phyloP scores from a whole-genome alignment of 2,329 filamentous ascomycete genomes.

The Penicillium polonicum region DNA sequence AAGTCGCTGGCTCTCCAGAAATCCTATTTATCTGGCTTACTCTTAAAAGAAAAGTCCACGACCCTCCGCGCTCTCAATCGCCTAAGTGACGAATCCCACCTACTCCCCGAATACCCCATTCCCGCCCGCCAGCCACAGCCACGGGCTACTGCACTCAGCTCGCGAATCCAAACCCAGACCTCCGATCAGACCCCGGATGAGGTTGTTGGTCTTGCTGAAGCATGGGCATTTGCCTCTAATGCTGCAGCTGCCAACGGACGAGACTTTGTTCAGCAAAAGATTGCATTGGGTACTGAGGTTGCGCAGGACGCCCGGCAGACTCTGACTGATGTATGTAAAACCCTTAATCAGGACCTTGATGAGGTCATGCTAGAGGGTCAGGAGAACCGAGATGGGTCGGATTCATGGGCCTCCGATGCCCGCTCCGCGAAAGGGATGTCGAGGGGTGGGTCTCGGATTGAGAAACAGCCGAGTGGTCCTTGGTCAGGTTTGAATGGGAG shows the following conservation, averaged over 20 bases:
- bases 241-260: slow-evolving; percentile 33
- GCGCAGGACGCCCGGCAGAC: slow-evolving; percentile 30
- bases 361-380: slow-evolving; percentile 19
- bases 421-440: slow-evolving; percentile 23
- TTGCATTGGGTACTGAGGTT: slow-evolving; percentile 33
- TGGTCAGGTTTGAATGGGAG: slow-evolving; percentile 40
- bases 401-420: slow-evolving; percentile 36
- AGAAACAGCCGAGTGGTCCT: slow-evolving; percentile 33
- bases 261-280: slow-evolving; percentile 36
- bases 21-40: slow-evolving; percentile 37
- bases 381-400: slow-evolving; percentile 21
- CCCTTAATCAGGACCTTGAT: slow-evolving; percentile 37
- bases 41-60: slow-evolving; percentile 41
- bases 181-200: slow-evolving; percentile 30
- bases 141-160: slow-evolving; percentile 30
- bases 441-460: slow-evolving; percentile 19
- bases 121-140: slow-evolving; percentile 37
- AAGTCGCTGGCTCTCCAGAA: slow-evolving; percentile 40
- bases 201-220: slow-evolving; percentile 36
- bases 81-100: slow-evolving; percentile 43
- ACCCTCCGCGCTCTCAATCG: slow-evolving; percentile 40
- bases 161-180: slow-evolving; percentile 17
- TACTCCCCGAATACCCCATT: slow-evolving; percentile 44
- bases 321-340: slow-evolving; percentile 34
- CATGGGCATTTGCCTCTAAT: slow-evolving; percentile 42